Evolutionary conservation across 805 yeast genomes (phyloP), one percentile per base, ranked within the genome.

Genomic region (Maudiozyma saulgeensis): DNA sequence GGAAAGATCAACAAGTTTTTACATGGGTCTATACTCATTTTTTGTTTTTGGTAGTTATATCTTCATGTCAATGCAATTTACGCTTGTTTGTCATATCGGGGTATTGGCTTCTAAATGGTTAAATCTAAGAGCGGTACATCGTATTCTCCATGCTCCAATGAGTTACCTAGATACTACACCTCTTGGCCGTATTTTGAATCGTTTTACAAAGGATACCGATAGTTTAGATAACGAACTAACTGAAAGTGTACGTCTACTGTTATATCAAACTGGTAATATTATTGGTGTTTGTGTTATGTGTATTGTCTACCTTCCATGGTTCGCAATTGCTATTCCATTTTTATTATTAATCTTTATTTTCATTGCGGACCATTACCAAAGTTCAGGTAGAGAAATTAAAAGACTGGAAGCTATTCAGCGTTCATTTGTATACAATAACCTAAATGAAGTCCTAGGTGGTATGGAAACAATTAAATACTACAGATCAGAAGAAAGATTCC

Each of bases 201-300:
- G 96, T 54, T 88, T 88, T 62, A 87, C 96, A 2, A 87, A 87
- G 57, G 96, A 88, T 64, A 84, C 93, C 0, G 95, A 88, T 62
- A 81, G 82, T 34, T 70, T 87, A 63, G 96, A 88, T 63, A 86
- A 87, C 60, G 91, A 85, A 66, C 65, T 88, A 53, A 75, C 79
- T 26, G 89, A 85, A 64, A 84, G 82, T 60, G 57, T 84, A 41
- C 75, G 93, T 53, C 68, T 82, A 64, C 68, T 84, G 48, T 58
- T 81, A 45, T 77, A 72, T 53, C 79, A 82, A 13, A 48, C 73
- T 26, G 65, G 81, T 23, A 76, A 73, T 57, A 77, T 85, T 48
- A 53, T 77, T 38, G 95, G 93, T 52, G 80, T 83, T 34, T 61
- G 83, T 49, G 74, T 85, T 51, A 73, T 84, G 64, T 79, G 87